Conservation (phyloP, 352 stramenopile species). For the Thalassiosira hispida region DNA sequence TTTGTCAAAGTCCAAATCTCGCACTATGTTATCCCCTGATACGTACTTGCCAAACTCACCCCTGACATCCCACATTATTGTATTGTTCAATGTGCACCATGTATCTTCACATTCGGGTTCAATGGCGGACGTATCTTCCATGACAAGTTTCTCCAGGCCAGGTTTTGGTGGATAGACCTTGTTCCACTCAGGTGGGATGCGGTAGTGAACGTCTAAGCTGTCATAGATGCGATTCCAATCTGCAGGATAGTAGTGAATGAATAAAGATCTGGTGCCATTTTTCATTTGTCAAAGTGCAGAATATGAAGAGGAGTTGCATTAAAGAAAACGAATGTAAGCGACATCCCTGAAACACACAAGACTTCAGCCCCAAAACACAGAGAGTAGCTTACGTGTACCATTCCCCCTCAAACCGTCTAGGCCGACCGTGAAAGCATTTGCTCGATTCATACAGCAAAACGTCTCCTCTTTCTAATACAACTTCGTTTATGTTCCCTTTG, state of each 20-base stretch:
- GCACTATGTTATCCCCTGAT: conserved; percentile 22
- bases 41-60: conserved; percentile 32
- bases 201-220: conserved; percentile 26
- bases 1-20: neutral
- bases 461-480: conserved; percentile 53
- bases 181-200: conserved; percentile 34
- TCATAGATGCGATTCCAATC: conserved; percentile 8
- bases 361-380: no score
- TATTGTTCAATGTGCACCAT: conserved; percentile 57
- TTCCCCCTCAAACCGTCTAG: conserved; percentile 25
- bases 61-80: conserved; percentile 37
- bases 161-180: conserved; percentile 4
- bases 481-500: conserved; percentile 47
- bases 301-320: neutral
- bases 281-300: conserved; percentile 44
- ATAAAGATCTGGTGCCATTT: conserved; percentile 35
- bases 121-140: conserved; percentile 39
- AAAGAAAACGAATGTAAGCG: neutral
- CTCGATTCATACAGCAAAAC: conserved; percentile 64
- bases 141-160: conserved; percentile 14
- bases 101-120: conserved; percentile 59
- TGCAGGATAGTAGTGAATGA: conserved; percentile 51
- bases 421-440: conserved; percentile 60
- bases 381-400: conserved; percentile 48
- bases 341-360: neutral